Evolutionary conservation across 78 protist genomes (phyloP).

Genomic region (Dictyostelium discoideum): DNA sequence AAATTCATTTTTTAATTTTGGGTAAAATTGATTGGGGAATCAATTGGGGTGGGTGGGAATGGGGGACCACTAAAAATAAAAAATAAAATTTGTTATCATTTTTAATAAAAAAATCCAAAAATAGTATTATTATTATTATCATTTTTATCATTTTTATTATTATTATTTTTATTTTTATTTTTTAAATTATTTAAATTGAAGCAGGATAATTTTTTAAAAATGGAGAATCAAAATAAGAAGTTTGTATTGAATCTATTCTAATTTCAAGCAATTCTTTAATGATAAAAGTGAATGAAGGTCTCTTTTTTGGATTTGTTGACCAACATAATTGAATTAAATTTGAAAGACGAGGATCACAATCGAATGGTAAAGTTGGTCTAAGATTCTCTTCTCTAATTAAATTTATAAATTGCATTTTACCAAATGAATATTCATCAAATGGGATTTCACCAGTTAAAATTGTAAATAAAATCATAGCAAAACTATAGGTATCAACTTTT

Average conservation of each 20-base stretch:
- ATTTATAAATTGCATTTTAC: constrained; percentile 48
- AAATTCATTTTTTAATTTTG: too few species aligned
- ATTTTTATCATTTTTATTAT: too few species aligned
- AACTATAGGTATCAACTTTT: not conserved
- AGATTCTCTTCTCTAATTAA: constrained; percentile 55
- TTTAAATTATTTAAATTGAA: not conserved
- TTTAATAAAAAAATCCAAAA: too few species aligned
- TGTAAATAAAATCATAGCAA: not conserved
- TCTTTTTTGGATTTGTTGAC: constrained; percentile 1
- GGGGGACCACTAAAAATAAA: too few species aligned
- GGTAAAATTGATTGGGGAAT: too few species aligned
- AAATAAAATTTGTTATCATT: too few species aligned
- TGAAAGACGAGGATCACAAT: not conserved
- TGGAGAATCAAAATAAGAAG: not conserved
- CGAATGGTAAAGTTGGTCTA: constrained; percentile 24
- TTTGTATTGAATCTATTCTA: not conserved
- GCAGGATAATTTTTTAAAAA: not conserved
- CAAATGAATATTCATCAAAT: constrained; percentile 1
- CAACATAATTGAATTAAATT: constrained; percentile 17
- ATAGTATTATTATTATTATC: too few species aligned
- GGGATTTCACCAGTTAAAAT: not conserved
- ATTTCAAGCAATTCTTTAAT: constrained; percentile 46
- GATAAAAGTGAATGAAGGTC: constrained; percentile 31
- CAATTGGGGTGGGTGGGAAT: too few species aligned
- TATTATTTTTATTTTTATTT: too few species aligned